Base-by-base conservation (phyloP, 768 basidiomycete species). In the Pleurotus tuoliensis region DNA sequence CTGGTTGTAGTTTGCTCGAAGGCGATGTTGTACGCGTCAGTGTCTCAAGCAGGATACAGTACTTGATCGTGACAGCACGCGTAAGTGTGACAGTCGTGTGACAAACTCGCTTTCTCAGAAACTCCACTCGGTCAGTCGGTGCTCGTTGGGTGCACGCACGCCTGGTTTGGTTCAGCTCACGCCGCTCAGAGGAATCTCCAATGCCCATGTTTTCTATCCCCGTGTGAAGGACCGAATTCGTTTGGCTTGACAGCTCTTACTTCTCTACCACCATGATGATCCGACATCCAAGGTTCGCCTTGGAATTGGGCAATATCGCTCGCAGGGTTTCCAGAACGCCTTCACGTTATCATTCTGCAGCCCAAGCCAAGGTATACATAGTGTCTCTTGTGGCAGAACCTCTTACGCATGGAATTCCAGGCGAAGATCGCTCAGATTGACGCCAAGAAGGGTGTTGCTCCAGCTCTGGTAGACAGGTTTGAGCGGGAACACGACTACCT, bases 401-500 rank as follows among this genome's bases (percentile, higher is more conserved):
- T 12, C 30, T 39, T 15, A 22, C 27, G 34, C 22, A 25, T 2
- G 25, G 49, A 34, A 44, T 59, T 55, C 3, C 51, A 90, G 87
- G 76, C 76, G 58, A 83, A 71, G 63, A 85, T 90, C 51, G 74
- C 79, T 2, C 66, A 72, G 38, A 72, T 86, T 37, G 87, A 90
- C 58, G 65, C 76, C 11, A 62, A 67, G 25, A 67, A 64, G 39
- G 75, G 80, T 9, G 69, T 83, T 52, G 80, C 83, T 7, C 76
- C 78, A 3, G 74, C 76, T 49, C 71, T 92, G 5, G 67, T 85
- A n/a, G 91, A 92, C 63, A 75, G 81, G 3, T 90, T 84, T 66
- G 67, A 74, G 27, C 78, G 91, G 18, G 76, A 73, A 55, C 93
- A 94, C 67, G 84, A 91, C 67, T 95, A 95, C 68, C 79, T 95